A percentile compares a stretch with the other conserved stretches of the same genome.
Conservation (phyloP, 2,329 filamentous ascomycete species). For the Capronia americana region DNA sequence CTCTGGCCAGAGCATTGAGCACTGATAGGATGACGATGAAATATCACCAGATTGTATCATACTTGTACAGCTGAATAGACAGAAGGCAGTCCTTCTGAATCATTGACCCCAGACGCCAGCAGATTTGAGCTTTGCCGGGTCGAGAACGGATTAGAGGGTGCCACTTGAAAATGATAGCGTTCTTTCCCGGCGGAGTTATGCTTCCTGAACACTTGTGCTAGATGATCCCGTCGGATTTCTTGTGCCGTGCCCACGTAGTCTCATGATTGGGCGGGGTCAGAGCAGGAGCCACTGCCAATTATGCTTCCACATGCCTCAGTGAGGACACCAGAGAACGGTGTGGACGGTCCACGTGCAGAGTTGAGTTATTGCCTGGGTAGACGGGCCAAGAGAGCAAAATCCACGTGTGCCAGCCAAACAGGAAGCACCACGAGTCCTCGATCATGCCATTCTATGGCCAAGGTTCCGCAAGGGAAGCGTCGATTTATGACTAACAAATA, state of each 20-base stretch:
- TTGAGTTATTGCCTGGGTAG: not conserved
- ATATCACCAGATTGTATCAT: slow-evolving; percentile 23
- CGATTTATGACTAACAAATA: slow-evolving; percentile 30
- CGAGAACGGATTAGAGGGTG: slow-evolving; percentile 9
- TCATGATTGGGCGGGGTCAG: not conserved
- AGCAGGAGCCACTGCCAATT: too few species aligned
- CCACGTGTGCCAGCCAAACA: not conserved
- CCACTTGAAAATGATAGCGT: slow-evolving; percentile 5
- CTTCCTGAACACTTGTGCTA: not conserved
- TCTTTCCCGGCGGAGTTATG: not conserved
- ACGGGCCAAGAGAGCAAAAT: not conserved
- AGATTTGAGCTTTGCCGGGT: not conserved
- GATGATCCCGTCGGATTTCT: not conserved
- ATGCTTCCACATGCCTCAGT: not conserved
- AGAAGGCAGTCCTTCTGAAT: slow-evolving; percentile 21
- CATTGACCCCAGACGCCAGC: slow-evolving; percentile 2
- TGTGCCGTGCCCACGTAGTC: not conserved
- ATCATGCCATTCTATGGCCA: slow-evolving; percentile 12
- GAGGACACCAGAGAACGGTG: not conserved
- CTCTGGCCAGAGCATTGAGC: slow-evolving; percentile 29
- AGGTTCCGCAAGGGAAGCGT: not conserved
- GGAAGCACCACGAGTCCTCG: slow-evolving; percentile 2
- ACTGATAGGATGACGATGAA: slow-evolving; percentile 11
- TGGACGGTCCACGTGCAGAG: not conserved
- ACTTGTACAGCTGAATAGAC: not conserved